phyloP scores from a whole-genome alignment of 73 alveolate species.

The Diophrys sp. region DNA sequence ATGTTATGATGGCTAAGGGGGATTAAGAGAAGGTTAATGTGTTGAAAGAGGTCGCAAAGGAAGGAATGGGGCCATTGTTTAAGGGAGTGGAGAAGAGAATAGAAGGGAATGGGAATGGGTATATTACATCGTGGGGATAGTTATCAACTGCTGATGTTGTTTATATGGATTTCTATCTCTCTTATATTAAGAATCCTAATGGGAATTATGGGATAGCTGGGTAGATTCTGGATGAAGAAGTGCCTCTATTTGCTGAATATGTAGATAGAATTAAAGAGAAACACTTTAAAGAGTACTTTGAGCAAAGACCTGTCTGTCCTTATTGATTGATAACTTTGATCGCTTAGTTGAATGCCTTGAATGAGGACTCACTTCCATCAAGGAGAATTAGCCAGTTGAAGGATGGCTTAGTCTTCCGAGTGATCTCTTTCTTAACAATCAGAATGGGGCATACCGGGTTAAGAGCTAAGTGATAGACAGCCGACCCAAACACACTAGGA shows the following conservation, averaged over 20 bases:
- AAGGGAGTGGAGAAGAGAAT: not conserved
- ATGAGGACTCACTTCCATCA: slow-evolving; percentile 58
- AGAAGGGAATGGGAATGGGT: not conserved
- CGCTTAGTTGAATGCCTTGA: slow-evolving; percentile 25
- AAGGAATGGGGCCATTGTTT: not conserved
- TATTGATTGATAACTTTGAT: slow-evolving; percentile 8
- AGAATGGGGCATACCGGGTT: slow-evolving; percentile 56
- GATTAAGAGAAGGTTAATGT: not conserved
- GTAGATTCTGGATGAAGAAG: not conserved
- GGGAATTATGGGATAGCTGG: not conserved
- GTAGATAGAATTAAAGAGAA: not conserved
- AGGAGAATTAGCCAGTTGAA: slow-evolving; percentile 51
- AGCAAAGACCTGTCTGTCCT: not conserved
- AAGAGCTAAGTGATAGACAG: slow-evolving; percentile 50
- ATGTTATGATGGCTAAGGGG: not conserved
- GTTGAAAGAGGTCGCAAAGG: not conserved
- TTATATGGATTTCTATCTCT: not conserved
- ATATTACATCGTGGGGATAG: not conserved
- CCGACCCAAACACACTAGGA: slow-evolving; percentile 67
- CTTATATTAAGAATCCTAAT: not conserved
- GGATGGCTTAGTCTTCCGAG: slow-evolving; percentile 4
- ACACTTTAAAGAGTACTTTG: not conserved
- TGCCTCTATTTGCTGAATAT: not conserved
- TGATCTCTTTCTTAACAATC: slow-evolving; percentile 18
- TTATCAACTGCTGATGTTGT: not conserved